A percentile compares a stretch with the other conserved stretches of the same genome.
Conservation (phyloP, 345 rosid species). For the Capsella bursapastoris region DNA sequence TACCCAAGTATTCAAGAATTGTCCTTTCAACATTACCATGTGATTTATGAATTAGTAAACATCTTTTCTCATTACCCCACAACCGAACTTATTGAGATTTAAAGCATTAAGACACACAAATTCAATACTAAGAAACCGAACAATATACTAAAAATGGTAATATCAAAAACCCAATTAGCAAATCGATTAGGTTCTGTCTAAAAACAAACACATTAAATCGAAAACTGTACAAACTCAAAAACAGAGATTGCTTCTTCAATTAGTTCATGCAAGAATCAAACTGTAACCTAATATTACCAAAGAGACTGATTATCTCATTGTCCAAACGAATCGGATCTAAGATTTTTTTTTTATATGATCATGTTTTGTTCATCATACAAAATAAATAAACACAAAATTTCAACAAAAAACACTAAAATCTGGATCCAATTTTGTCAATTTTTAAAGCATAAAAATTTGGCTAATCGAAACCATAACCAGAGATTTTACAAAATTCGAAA, state of each 20-base stretch:
- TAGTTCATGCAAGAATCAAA: not conserved
- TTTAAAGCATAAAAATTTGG: not conserved
- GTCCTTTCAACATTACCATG: no score
- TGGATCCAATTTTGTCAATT: not conserved
- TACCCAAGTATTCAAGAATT: no score
- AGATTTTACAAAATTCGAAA: constrained; percentile 27
- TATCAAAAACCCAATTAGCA: no score
- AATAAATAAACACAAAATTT: not conserved
- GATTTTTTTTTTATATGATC: constrained; percentile 4
- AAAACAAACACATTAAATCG: no score
- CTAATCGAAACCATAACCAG: constrained; percentile 23
- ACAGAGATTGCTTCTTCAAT: not conserved
- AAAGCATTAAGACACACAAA: no score
- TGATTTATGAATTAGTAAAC: no score
- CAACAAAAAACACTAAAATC: not conserved
- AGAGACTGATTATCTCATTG: constrained; percentile 15
- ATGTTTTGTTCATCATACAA: not conserved
- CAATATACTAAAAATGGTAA: no score
- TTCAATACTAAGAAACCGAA: no score
- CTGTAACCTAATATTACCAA: constrained; percentile 16
- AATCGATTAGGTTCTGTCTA: no score
- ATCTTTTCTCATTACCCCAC: no score
- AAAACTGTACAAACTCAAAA: no score
- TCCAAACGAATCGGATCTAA: constrained; percentile 17
- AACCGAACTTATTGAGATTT: no score